Evolutionary conservation across 2,329 filamentous ascomycete genomes (phyloP).

Genomic region (Diaporthe batatas): DNA sequence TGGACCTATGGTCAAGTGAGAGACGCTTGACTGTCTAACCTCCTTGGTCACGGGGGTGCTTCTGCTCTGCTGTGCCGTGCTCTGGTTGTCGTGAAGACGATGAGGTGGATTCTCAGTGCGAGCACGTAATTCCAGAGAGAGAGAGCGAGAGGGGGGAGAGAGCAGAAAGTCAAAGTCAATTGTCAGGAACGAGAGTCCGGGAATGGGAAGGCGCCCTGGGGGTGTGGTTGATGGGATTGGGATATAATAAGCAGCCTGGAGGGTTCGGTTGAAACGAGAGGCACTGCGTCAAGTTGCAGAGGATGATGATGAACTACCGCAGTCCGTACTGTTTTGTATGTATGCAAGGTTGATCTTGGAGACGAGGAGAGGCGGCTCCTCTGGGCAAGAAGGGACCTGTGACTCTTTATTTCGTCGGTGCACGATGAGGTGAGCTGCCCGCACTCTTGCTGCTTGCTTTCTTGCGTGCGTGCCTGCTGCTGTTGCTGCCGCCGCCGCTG

Average conservation of each 20-base stretch:
- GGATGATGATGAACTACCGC: not conserved
- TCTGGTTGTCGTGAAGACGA: slow-evolving; percentile 12
- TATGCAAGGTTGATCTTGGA: slow-evolving; percentile 18
- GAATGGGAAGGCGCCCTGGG: slow-evolving; percentile 20
- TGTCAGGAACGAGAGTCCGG: slow-evolving; percentile 33
- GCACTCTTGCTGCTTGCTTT: not conserved
- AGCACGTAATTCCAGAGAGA: slow-evolving; percentile 28
- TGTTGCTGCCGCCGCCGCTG: not conserved
- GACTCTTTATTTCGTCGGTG: slow-evolving; percentile 34
- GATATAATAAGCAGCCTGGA: slow-evolving; percentile 26
- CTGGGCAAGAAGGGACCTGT: slow-evolving; percentile 21
- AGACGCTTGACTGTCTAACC: not conserved
- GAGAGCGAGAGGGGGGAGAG: no score
- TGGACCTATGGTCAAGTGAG: slow-evolving; percentile 11
- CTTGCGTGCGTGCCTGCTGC: not conserved
- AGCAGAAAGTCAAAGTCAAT: slow-evolving; percentile 16
- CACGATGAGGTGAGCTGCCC: slow-evolving; percentile 28
- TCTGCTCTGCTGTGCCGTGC: not conserved
- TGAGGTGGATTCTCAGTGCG: slow-evolving; percentile 20
- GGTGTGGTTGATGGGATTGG: not conserved
- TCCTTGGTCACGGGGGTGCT: not conserved
- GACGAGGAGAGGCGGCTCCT: not conserved
- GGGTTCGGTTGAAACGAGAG: slow-evolving; percentile 34
- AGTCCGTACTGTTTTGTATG: not conserved
- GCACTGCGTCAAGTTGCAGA: slow-evolving; percentile 35